Base-by-base conservation (phyloP, 2,329 filamentous ascomycete genomes). In the Calonectria hongkongensis region DNA sequence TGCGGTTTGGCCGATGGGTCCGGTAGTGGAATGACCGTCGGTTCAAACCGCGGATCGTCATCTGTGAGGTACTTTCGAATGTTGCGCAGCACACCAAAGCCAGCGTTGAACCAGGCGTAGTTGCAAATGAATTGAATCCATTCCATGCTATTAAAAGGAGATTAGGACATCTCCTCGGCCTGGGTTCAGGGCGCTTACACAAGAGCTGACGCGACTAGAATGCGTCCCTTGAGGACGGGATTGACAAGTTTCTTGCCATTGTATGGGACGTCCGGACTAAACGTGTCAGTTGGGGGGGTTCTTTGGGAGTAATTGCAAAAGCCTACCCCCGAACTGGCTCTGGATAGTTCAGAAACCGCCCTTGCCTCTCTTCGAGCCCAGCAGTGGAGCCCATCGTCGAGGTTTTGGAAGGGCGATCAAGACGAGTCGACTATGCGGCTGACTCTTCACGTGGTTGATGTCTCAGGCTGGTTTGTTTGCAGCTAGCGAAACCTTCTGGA, bases 11-110 rank as follows among this genome's bases (percentile, higher is more conserved):
- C 8, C 10, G 43, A 81, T 86, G 13, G 88, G 27, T 91, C 15
- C 87, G 65, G 39, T 30, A 72, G 27, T 4, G 70, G 80, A 78
- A 16, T 78, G 5, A 89, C 82, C 2, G 86, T 85, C 0, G 88
- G 87, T 30, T 88, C 86, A 73, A 85, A 88, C 56, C 85, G 82
- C 2, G 86, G 86, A 73, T 87, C 86, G 62, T 83, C 89, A 64
- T 89, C 84, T 60, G 90, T 85, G 36, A 95, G 81, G 18, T 81
- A 84, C 25, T 87, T 82, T 28, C 86, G 85, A 70, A 91, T 87
- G 43, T 88, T 84, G 58, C 90, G 89, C 48, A 94, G 84, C 5
- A 85, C 83, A 58, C 84, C 85, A 79, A 95, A 94, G 47, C 92
- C 92, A 25, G 92, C 91, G 81, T 92, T 92, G 47, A 84, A 84